phyloP scores from a whole-genome alignment of 768 basidiomycete genomes.

The Russula compacta region DNA sequence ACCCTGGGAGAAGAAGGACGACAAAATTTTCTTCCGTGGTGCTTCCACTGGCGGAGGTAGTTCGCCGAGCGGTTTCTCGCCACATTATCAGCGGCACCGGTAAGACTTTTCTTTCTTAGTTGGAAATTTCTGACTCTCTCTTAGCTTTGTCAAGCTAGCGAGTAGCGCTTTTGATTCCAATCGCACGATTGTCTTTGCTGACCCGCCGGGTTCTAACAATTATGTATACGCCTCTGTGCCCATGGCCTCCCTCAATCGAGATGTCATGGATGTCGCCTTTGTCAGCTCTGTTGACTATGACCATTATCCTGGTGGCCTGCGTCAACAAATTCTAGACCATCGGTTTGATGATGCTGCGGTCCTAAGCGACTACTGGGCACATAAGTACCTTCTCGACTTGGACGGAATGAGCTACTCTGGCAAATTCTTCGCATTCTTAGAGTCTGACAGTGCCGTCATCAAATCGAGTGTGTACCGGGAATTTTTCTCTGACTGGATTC shows the following conservation, averaged over 20 bases:
- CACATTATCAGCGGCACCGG: constrained; percentile 84
- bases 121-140: not conserved
- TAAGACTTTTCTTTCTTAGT: constrained; percentile 25
- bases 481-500: constrained; percentile 85
- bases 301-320: constrained; percentile 67
- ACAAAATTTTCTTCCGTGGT: constrained; percentile 90
- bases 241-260: constrained; percentile 52
- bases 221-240: constrained; percentile 58
- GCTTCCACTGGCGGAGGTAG: constrained; percentile 93
- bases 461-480: constrained; percentile 91
- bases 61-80: constrained; percentile 73
- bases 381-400: constrained; percentile 84
- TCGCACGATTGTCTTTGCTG: constrained; percentile 59
- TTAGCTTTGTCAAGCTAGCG: constrained; percentile 68
- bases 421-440: constrained; percentile 75
- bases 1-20: constrained; percentile 82
- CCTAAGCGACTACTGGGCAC: constrained; percentile 81
- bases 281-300: constrained; percentile 63
- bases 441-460: constrained; percentile 81
- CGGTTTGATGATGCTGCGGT: constrained; percentile 70
- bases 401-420: constrained; percentile 96
- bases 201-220: constrained; percentile 47
- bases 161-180: constrained; percentile 45
- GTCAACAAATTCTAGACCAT: constrained; percentile 52
- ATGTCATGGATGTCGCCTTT: constrained; percentile 85